Percentiles rank a stretch among this genome's conserved stretches.
These are phyloP conservation scores for Oryza rufipogon DNA, from an alignment of 176 grass and related monocot species.

Conservation along the genomic window DNA sequence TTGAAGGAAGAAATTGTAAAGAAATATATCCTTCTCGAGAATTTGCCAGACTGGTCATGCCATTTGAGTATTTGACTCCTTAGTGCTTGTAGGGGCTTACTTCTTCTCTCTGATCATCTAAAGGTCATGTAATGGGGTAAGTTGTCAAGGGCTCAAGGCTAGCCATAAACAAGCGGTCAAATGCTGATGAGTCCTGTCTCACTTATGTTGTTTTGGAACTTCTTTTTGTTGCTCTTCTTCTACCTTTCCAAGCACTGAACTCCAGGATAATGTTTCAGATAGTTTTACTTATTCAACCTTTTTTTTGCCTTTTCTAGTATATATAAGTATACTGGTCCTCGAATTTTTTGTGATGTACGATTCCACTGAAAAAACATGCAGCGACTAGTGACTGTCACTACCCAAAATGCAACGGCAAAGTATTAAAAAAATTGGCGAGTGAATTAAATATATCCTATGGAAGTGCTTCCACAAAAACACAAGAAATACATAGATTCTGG, in stretches of 20 bases:
- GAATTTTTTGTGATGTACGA: slow-evolving; percentile 25
- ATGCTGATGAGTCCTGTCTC: slow-evolving; percentile 29
- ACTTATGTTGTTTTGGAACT: slow-evolving; percentile 35
- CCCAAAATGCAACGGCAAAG: background rate
- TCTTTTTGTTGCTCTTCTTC: slow-evolving; percentile 20
- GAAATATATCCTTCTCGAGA: slow-evolving; percentile 45
- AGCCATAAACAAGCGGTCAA: slow-evolving; percentile 36
- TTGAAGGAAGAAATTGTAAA: slow-evolving; percentile 32
- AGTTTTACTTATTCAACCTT: slow-evolving; percentile 9
- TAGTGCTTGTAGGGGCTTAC: slow-evolving; percentile 5
- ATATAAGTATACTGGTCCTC: slow-evolving; percentile 22
- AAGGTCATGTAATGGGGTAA: slow-evolving; percentile 43
- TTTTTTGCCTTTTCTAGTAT: slow-evolving; percentile 16
- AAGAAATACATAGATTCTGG: slow-evolving; percentile 16
- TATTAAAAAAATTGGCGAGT: background rate
- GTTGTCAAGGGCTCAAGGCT: background rate
- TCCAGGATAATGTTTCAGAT: slow-evolving; percentile 49
- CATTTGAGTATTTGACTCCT: slow-evolving; percentile 49
- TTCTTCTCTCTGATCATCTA: slow-evolving; percentile 34
- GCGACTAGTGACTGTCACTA: slow-evolving; percentile 23
- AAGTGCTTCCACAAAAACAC: background rate
- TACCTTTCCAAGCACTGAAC: slow-evolving; percentile 34
- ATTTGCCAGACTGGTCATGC: slow-evolving; percentile 58
- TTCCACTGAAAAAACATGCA: slow-evolving; percentile 26
- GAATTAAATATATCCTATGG: background rate